Evolutionary conservation across 2,329 filamentous ascomycete species (phyloP).

Genomic region (Ilyonectria sp.): DNA sequence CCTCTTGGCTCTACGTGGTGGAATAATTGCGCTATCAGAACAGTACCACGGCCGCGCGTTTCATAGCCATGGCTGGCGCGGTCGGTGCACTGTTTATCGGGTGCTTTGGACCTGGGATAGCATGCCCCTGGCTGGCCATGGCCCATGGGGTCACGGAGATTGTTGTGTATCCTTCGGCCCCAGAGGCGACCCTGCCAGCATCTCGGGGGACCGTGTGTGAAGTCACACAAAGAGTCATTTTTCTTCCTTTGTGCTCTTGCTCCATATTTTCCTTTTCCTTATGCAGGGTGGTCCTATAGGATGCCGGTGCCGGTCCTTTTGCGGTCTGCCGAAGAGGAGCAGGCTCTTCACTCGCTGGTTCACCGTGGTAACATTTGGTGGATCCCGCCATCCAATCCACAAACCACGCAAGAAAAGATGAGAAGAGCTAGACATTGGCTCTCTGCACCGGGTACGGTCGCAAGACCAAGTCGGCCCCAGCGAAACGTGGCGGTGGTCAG

Average conservation of each 20-base stretch:
- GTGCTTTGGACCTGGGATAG: constrained; percentile 35
- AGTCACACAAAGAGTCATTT: constrained; percentile 20
- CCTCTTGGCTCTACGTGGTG: constrained; percentile 30
- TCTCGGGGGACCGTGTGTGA: constrained; percentile 16
- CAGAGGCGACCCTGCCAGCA: not conserved
- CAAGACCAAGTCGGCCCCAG: constrained; percentile 30
- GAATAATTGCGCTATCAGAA: constrained; percentile 34
- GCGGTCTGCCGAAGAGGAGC: constrained; percentile 8
- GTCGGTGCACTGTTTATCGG: constrained; percentile 24
- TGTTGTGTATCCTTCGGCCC: constrained; percentile 35
- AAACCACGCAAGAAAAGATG: constrained; percentile 44
- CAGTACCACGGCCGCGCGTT: constrained; percentile 37
- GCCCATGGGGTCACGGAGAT: constrained; percentile 39
- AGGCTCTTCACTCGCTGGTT: constrained; percentile 19
- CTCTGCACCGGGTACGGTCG: constrained; percentile 34
- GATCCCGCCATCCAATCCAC: constrained; percentile 39
- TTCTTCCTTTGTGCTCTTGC: constrained; percentile 20
- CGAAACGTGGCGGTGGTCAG: constrained; percentile 40
- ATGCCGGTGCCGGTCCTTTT: constrained; percentile 4
- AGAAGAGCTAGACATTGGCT: constrained; percentile 35
- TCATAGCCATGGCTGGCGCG: constrained; percentile 41
- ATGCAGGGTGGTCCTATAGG: constrained; percentile 16
- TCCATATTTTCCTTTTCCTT: not conserved
- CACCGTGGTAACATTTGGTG: constrained; percentile 20
- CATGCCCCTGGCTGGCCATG: constrained; percentile 35